A percentile compares a stretch with the other conserved stretches of the same genome.
Conservation (phyloP, 1,284 basidiomycete genomes). For the Coniferiporia weirii region DNA sequence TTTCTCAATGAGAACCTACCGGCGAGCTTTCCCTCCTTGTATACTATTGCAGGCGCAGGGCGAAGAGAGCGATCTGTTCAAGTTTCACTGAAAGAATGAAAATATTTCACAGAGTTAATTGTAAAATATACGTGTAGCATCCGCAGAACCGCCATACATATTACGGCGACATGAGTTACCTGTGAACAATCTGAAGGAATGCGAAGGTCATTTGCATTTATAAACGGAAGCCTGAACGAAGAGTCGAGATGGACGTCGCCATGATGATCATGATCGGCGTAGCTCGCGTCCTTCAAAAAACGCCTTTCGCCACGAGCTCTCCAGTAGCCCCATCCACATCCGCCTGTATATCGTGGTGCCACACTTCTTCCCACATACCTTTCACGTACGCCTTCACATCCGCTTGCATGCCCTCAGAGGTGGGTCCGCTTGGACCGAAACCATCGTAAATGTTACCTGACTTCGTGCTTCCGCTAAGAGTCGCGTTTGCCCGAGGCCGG, state of each 20-base stretch:
- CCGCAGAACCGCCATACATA: too few relatives aligned
- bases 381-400: constrained; percentile 14
- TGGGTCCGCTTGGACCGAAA: constrained; percentile 22
- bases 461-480: constrained; percentile 34
- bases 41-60: too few relatives aligned
- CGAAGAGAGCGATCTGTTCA: too few relatives aligned
- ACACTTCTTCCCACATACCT: constrained; percentile 43
- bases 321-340: constrained; percentile 30
- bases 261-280: background rate
- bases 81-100: too few relatives aligned
- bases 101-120: too few relatives aligned
- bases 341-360: constrained; percentile 40
- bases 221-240: background rate
- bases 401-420: constrained; percentile 18
- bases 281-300: background rate
- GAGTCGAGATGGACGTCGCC: background rate
- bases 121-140: too few relatives aligned
- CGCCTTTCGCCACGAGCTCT: constrained; percentile 18
- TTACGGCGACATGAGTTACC: too few relatives aligned
- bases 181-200: too few relatives aligned
- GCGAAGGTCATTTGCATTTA: background rate
- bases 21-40: too few relatives aligned
- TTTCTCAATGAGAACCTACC: too few relatives aligned
- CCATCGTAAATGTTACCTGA: constrained; percentile 33
- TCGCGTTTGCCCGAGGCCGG: constrained; percentile 41